A percentile compares a stretch with the other conserved stretches of the same genome.
phyloP scores from a whole-genome alignment of 192 early-diverging fungal genomes.

The Coemansia sp. region DNA sequence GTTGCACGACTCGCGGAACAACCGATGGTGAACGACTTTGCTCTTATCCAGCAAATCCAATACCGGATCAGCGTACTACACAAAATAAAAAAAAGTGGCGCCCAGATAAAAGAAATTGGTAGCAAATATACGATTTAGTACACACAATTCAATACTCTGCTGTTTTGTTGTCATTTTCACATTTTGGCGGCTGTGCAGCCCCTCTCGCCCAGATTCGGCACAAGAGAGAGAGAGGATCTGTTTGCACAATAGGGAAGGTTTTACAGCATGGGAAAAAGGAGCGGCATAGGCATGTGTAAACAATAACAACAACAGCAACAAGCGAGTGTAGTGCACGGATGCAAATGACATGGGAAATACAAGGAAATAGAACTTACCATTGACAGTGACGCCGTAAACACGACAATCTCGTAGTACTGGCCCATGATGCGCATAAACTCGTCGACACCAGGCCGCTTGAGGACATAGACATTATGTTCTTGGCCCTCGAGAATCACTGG shows the following conservation, averaged over 20 bases:
- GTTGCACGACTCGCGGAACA: slow-evolving; percentile 95
- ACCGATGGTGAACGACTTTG: slow-evolving; percentile 83
- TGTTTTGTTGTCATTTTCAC: slow-evolving; percentile 1
- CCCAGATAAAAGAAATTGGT: not conserved
- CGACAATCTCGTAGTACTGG: slow-evolving; percentile 87
- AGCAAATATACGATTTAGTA: not conserved
- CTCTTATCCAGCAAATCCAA: slow-evolving; percentile 88
- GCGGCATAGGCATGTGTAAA: slow-evolving; percentile 6
- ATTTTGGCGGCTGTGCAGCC: slow-evolving; percentile 21
- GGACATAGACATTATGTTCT: slow-evolving; percentile 92
- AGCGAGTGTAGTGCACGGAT: slow-evolving; percentile 6
- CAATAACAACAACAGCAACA: slow-evolving; percentile 11
- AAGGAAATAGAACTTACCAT: slow-evolving; percentile 55
- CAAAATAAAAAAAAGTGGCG: slow-evolving; percentile 5
- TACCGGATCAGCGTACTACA: slow-evolving; percentile 98
- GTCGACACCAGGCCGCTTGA: slow-evolving; percentile 96
- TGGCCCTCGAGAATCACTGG: slow-evolving; percentile 91
- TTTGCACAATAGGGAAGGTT: not conserved
- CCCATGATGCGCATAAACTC: slow-evolving; percentile 86
- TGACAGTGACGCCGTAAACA: slow-evolving; percentile 92
- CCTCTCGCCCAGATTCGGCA: slow-evolving; percentile 40
- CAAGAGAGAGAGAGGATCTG: not conserved
- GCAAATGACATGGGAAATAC: not conserved
- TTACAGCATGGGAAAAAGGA: slow-evolving; percentile 3
- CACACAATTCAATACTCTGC: not conserved